Conservation (phyloP, 352 stramenopile genomes). For the Globisporangium emineosum region DNA sequence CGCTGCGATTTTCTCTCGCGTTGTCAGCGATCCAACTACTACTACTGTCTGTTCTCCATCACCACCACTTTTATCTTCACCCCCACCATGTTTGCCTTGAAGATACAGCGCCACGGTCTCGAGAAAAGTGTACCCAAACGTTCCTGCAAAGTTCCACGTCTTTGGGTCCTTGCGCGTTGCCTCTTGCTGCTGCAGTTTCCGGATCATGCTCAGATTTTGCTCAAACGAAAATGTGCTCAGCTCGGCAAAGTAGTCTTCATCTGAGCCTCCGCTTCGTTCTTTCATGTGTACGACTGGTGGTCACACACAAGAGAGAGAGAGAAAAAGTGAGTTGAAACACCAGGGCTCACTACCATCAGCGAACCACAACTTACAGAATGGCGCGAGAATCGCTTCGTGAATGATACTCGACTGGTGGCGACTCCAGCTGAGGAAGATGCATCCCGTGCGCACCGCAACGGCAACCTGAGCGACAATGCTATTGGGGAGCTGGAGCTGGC, state of each 20-base stretch:
- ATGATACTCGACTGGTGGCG: conserved; percentile 59
- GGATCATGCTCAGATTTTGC: conserved; percentile 54
- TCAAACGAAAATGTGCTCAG: conserved; percentile 64
- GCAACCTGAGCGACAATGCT: conserved; percentile 53
- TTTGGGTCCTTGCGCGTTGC: conserved; percentile 13
- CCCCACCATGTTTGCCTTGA: conserved; percentile 16
- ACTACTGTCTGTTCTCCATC: background rate
- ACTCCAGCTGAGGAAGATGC: conserved; percentile 75
- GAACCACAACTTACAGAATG: conserved; percentile 43
- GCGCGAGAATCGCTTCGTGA: conserved; percentile 50
- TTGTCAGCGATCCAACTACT: background rate
- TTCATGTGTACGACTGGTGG: conserved; percentile 23
- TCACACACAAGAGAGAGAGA: conserved; percentile 4
- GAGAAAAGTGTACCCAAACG: conserved; percentile 70
- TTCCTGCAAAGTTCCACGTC: conserved; percentile 32
- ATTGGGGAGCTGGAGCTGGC: conserved; percentile 49
- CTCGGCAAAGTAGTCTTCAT: conserved; percentile 28
- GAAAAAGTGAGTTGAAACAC: background rate
- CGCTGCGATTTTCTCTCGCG: conserved; percentile 11
- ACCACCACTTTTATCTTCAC: background rate
- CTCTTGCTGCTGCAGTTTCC: conserved; percentile 31
- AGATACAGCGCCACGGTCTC: conserved; percentile 34
- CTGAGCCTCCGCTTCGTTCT: conserved; percentile 15
- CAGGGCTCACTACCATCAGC: background rate
- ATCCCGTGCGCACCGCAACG: conserved; percentile 68